Percentiles rank a stretch among this genome's conserved stretches.
phyloP scores from a whole-genome alignment of 768 basidiomycete genomes.

The Agrocybe pediades region DNA sequence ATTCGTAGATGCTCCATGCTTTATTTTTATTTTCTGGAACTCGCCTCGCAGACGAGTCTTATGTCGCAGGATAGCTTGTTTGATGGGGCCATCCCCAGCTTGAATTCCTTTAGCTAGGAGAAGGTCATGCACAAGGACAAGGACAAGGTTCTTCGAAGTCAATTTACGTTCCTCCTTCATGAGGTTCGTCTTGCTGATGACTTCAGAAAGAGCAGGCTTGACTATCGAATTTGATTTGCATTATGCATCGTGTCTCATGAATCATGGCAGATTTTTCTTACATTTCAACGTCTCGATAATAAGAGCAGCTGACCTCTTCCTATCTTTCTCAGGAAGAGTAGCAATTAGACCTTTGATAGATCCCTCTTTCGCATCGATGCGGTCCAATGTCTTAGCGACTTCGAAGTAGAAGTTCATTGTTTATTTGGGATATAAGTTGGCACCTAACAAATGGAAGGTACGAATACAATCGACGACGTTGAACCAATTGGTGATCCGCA shows the following conservation, averaged over 20 bases:
- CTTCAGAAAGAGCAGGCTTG: constrained; percentile 69
- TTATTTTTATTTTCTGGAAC: constrained; percentile 82
- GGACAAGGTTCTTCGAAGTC: constrained; percentile 76
- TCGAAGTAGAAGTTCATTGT: constrained; percentile 97
- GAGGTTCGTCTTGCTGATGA: constrained; percentile 69
- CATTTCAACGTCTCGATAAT: constrained; percentile 97
- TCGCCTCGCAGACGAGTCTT: constrained; percentile 89
- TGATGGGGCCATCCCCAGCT: constrained; percentile 87
- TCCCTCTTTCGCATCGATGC: constrained; percentile 86
- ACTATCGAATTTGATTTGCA: constrained; percentile 48
- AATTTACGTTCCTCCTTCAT: constrained; percentile 79
- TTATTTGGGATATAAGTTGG: constrained; percentile 33
- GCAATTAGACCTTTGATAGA: constrained; percentile 86
- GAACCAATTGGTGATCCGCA: background rate
- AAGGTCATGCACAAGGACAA: constrained; percentile 91
- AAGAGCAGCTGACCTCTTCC: constrained; percentile 80
- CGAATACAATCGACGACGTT: constrained; percentile 2
- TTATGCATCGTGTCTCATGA: constrained; percentile 11
- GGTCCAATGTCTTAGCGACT: constrained; percentile 81
- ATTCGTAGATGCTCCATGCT: constrained; percentile 65
- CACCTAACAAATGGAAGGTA: constrained; percentile 8
- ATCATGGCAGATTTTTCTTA: constrained; percentile 38
- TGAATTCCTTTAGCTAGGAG: constrained; percentile 85
- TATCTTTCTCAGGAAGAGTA: constrained; percentile 69
- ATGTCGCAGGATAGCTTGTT: constrained; percentile 85